Evolutionary conservation across 371 early-diverging fungal species (phyloP).

Genomic region (Mortierella sp.): DNA sequence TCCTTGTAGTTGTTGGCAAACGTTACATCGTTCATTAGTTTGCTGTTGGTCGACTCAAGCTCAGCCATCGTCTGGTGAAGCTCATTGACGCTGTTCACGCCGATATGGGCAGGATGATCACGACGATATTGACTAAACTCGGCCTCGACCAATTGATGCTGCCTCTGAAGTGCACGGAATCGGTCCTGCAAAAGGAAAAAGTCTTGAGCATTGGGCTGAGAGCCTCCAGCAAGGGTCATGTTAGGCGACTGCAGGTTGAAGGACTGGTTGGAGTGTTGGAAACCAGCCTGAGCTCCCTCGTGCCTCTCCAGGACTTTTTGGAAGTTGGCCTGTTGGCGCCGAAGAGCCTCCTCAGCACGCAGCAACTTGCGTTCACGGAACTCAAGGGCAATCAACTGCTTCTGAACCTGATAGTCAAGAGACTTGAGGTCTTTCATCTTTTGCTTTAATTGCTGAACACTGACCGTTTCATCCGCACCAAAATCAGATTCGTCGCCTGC

Average conservation of each 20-base stretch:
- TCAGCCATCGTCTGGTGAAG: constrained; percentile 44
- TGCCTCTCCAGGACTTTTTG: constrained; percentile 50
- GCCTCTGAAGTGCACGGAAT: constrained; percentile 45
- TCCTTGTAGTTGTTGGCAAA: constrained; percentile 54
- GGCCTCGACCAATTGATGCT: constrained; percentile 52
- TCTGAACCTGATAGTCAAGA: constrained; percentile 49
- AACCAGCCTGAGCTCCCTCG: constrained; percentile 27
- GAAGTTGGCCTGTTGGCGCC: constrained; percentile 48
- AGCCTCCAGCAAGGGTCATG: not conserved
- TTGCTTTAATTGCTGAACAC: constrained; percentile 31
- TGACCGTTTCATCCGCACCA: not conserved
- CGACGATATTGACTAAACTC: constrained; percentile 50
- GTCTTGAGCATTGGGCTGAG: constrained; percentile 31
- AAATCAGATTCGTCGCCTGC: not conserved
- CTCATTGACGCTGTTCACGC: constrained; percentile 29
- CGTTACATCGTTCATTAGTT: constrained; percentile 49
- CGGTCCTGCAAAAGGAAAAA: constrained; percentile 50
- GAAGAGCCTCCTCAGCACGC: constrained; percentile 47
- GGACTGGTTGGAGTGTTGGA: constrained; percentile 42
- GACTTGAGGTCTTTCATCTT: constrained; percentile 52
- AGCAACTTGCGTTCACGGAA: constrained; percentile 52
- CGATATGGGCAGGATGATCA: constrained; percentile 47
- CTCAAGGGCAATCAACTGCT: constrained; percentile 50
- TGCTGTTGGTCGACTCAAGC: constrained; percentile 40
- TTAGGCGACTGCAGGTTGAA: constrained; percentile 1